Conservation (phyloP, 805 yeast species). For the Sugiyamaella qingdaonensis region DNA sequence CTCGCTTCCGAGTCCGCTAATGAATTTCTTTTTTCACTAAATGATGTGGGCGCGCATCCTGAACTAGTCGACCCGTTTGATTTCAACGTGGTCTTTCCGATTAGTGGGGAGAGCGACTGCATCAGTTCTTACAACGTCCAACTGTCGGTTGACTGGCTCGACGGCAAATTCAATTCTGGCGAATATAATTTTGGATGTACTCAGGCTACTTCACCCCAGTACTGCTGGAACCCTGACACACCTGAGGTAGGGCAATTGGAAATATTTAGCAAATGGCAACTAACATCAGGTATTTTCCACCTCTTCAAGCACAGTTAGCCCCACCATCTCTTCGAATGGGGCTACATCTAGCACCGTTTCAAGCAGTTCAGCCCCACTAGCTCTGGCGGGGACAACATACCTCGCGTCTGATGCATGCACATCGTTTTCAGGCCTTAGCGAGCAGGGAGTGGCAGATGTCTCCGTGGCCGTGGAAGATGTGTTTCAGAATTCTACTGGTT, state of each 20-base stretch:
- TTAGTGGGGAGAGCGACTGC: neutral
- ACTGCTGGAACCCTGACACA: neutral
- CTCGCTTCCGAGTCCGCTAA: neutral
- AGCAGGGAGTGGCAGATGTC: neutral
- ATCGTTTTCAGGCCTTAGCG: neutral
- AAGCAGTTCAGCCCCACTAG: too few species aligned
- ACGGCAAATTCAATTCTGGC: neutral
- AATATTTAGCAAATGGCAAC: too few species aligned
- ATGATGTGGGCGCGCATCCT: neutral
- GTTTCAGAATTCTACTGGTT: neutral
- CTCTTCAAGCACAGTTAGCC: too few species aligned
- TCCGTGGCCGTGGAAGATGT: neutral
- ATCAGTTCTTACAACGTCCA: neutral
- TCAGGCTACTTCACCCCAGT: neutral
- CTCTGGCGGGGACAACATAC: neutral
- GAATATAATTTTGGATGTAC: neutral
- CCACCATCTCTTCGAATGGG: too few species aligned
- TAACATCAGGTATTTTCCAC: too few species aligned
- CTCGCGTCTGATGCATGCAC: neutral
- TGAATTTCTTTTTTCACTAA: neutral
- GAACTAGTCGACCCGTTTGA: neutral
- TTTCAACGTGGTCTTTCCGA: neutral
- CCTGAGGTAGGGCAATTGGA: too few species aligned
- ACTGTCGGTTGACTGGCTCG: neutral
- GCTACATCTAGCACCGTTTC: too few species aligned